phyloP scores from a whole-genome alignment of 306 rosid species.

The Medicago ruthenica region DNA sequence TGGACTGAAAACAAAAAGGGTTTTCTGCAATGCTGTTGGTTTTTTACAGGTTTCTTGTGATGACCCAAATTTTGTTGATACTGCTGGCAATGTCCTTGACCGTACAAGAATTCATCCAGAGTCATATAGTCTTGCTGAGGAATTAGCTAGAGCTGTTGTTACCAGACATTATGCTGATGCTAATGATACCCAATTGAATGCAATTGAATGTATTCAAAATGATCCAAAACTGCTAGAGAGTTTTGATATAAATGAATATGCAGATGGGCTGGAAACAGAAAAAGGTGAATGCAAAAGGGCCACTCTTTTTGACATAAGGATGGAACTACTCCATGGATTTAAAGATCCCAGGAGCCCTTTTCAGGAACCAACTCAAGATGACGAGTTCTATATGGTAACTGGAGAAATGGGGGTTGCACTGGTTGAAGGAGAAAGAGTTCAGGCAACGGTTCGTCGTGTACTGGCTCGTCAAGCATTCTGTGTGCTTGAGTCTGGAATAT shows the following conservation, averaged over 20 bases:
- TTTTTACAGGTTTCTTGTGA: constrained; percentile 46
- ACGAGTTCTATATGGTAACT: constrained; percentile 52
- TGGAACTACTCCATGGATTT: constrained; percentile 57
- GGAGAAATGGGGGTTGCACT: constrained; percentile 48
- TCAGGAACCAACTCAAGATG: constrained; percentile 51
- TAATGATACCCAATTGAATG: constrained; percentile 38
- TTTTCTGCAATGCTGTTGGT: constrained; percentile 60
- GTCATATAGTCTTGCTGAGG: constrained; percentile 55
- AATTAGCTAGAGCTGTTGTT: constrained; percentile 54
- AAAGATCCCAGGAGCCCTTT: constrained; percentile 56
- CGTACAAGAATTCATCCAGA: constrained; percentile 61
- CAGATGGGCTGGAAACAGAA: constrained; percentile 42
- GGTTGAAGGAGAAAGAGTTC: constrained; percentile 54
- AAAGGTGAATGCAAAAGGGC: constrained; percentile 42
- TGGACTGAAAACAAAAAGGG: constrained; percentile 48
- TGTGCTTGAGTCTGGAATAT: constrained; percentile 49
- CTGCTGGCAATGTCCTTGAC: constrained; percentile 45
- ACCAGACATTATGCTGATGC: constrained; percentile 34
- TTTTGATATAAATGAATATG: constrained; percentile 55
- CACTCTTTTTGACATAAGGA: constrained; percentile 53
- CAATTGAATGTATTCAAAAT: constrained; percentile 48
- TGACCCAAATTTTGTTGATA: constrained; percentile 40
- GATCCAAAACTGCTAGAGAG: constrained; percentile 46
- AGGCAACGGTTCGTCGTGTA: constrained; percentile 52
- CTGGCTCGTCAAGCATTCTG: constrained; percentile 51